A percentile compares a stretch with the other conserved stretches of the same genome.
Evolutionary conservation across 2,329 filamentous ascomycete genomes (phyloP).

Genomic region (Helicocarpus griseus): DNA sequence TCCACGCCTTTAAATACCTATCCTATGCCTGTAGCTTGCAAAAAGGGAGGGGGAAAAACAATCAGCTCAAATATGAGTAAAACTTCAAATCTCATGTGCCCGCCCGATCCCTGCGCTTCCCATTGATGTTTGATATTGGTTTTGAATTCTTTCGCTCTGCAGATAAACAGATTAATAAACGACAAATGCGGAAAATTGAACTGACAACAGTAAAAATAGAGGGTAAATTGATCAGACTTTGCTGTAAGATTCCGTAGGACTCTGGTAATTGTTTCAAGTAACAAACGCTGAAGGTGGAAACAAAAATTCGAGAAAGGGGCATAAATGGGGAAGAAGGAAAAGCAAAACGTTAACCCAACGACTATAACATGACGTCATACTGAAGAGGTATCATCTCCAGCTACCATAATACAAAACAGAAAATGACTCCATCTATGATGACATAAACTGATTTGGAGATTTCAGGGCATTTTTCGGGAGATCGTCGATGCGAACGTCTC

Average conservation of each 20-base stretch:
- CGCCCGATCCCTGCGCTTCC: neutral
- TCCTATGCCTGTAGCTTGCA: no score
- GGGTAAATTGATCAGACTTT: no score
- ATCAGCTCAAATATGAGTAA: neutral
- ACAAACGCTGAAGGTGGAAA: no score
- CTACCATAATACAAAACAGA: neutral
- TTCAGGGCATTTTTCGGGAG: neutral
- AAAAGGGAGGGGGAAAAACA: constrained; percentile 7
- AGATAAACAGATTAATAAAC: no score
- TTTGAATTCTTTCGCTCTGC: neutral
- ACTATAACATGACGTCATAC: neutral
- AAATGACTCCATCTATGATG: neutral
- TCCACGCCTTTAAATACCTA: no score
- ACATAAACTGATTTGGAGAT: neutral
- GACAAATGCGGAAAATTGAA: no score
- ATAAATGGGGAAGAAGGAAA: no score
- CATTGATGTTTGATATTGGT: neutral
- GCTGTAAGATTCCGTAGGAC: no score
- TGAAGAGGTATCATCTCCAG: neutral
- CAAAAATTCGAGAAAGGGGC: no score
- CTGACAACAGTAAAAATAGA: no score
- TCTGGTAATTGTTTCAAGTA: no score
- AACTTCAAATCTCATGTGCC: no score
- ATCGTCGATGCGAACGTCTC: constrained; percentile 6
- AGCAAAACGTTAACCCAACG: neutral